Percentiles rank a stretch among this genome's conserved stretches.
Evolutionary conservation across 768 basidiomycete genomes (phyloP).

Genomic region (Macrolepiota dolichaula): DNA sequence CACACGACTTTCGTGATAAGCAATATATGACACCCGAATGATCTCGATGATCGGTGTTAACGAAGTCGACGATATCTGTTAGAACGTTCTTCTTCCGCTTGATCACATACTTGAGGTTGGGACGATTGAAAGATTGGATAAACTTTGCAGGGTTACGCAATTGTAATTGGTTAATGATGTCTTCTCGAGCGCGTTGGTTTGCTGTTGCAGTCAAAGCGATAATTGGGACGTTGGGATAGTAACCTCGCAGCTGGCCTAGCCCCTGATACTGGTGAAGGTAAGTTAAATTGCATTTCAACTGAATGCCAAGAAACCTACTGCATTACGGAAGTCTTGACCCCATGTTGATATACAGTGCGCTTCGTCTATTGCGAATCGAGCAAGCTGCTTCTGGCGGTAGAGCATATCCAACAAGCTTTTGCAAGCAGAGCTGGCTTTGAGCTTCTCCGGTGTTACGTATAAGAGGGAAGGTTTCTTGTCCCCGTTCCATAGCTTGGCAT

Average conservation of each 20-base stretch:
- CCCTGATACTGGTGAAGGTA: constrained; percentile 55
- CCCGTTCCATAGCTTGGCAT: constrained; percentile 38
- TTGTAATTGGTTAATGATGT: constrained; percentile 71
- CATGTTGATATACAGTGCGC: constrained; percentile 93
- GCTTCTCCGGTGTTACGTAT: constrained; percentile 91
- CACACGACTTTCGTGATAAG: constrained; percentile 66
- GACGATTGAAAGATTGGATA: constrained; percentile 86
- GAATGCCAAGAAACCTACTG: constrained; percentile 41
- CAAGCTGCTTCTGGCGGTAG: constrained; percentile 55
- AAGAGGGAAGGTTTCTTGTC: constrained; percentile 59
- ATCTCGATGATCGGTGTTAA: constrained; percentile 51
- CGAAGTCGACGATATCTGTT: constrained; percentile 65
- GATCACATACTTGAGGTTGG: constrained; percentile 83
- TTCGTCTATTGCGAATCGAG: constrained; percentile 93
- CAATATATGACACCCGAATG: constrained; percentile 88
- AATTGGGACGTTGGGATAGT: constrained; percentile 80
- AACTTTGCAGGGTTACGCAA: constrained; percentile 59
- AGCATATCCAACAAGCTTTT: constrained; percentile 55
- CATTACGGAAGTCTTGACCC: constrained; percentile 91
- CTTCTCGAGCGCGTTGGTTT: constrained; percentile 68
- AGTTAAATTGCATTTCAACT: background rate
- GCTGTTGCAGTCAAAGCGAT: constrained; percentile 98
- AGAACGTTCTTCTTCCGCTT: constrained; percentile 38
- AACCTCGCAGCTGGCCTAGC: constrained; percentile 63
- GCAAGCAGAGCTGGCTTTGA: constrained; percentile 59